Evolutionary conservation across 768 basidiomycete species (phyloP).

Genomic region (Tylopilus intermedius): DNA sequence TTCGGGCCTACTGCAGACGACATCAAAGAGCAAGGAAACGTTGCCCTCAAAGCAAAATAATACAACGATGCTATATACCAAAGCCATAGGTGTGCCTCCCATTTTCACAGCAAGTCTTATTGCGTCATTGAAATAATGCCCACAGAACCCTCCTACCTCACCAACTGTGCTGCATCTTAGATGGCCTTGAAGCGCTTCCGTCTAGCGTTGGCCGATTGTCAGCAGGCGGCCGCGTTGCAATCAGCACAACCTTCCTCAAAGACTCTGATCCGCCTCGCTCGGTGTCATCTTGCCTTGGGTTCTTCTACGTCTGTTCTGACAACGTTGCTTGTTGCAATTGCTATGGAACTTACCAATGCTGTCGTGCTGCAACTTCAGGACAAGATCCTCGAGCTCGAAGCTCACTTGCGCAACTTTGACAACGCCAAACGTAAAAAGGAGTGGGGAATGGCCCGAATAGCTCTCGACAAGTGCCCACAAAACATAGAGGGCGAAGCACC

Average conservation of each 20-base stretch:
- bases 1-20: too few relatives aligned
- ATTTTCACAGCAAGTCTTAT: constrained; percentile 20
- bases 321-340: constrained; percentile 56
- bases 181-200: constrained; percentile 79
- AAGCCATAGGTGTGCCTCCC: constrained; percentile 56
- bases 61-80: constrained; percentile 67
- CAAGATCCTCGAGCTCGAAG: constrained; percentile 57
- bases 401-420: constrained; percentile 62
- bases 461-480: constrained; percentile 72
- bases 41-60: background rate
- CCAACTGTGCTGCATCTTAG: constrained; percentile 43
- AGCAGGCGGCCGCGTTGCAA: constrained; percentile 65
- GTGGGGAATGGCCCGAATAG: constrained; percentile 73
- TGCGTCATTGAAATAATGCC: constrained; percentile 44
- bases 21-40: too few relatives aligned
- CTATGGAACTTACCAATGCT: constrained; percentile 58
- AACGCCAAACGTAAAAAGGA: constrained; percentile 53
- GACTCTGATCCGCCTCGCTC: constrained; percentile 75
- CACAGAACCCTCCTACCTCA: constrained; percentile 68
- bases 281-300: constrained; percentile 80
- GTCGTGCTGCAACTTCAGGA: constrained; percentile 56
- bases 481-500: constrained; percentile 63
- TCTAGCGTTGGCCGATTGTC: constrained; percentile 75
- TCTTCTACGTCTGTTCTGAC: constrained; percentile 61
- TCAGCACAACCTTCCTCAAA: constrained; percentile 58